Evolutionary conservation across 495 filamentous ascomycete genomes (phyloP), one percentile per base, ranked within the genome.

Genomic region (Penicillium manginii): DNA sequence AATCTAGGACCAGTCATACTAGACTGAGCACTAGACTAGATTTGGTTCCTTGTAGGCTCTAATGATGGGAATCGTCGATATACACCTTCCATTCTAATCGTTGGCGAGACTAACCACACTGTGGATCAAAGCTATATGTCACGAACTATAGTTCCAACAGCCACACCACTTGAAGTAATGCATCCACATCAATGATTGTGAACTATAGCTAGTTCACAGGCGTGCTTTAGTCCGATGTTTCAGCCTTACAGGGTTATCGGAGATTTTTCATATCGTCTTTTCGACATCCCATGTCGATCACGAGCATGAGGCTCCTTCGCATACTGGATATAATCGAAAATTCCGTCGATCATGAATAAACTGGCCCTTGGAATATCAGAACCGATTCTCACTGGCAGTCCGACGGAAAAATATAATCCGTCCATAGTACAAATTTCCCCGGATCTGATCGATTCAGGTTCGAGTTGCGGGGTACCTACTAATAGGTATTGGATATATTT

Each of bases 361-460:
- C 26, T 29, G 9, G 26, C 26, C 26, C 9, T 29, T 29, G 2
- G 3, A 29, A 29, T 29, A 8, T 29, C 26, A 8, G 6, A 29
- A 4, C 11, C 35, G 10, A 19, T 45, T 17, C 18, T 49, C 18
- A n/a, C n/a, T n/a, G n/a, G n/a, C n/a, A n/a, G 45, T 43, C 22
- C 18, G 40, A 45, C 60, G 64, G 60, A 57, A 54, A 61, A 61
- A 58, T 55, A 39, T n/a, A 15, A 56, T 57, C 64, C 61, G 64
- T 63, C 43, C 29, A 17, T 45, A 18, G 26, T 21, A 22, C 8
- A 58, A 53, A n/a, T 63, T 65, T 55, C 56, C 59, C 50, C 60
- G 57, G 57, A 37, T n/a, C 46, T 43, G 23, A 32, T 14, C 51
- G 26, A 5, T 61, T n/a, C n/a, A n/a, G n/a, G n/a, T n/a, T n/a